Base-by-base conservation (phyloP, 192 early-diverging fungal genomes). In the Podila epicladia region DNA sequence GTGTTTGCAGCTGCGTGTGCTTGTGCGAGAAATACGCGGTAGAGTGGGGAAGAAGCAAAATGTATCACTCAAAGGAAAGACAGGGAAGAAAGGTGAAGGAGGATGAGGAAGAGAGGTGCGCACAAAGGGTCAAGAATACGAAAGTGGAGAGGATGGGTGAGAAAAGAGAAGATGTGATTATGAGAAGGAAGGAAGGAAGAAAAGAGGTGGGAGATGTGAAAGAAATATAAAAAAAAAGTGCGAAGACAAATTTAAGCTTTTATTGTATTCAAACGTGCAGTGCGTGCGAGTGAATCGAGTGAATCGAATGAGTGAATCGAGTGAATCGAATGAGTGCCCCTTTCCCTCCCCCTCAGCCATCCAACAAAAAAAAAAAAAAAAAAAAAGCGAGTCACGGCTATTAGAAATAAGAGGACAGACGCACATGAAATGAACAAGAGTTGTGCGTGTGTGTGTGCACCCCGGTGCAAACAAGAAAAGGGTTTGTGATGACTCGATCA, bases 131-230 rank as follows among this genome's bases (percentile, higher is more conserved):
- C 9, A 37, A 37, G 48, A 9, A 32, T 50, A 61, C 7, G 64
- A 62, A 35, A 13, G 41, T n/a, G 20, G 64, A 48, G 35, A 50
- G 35, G 64, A 65, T 31, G 64, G 19, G 35, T 33, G 50, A 64
- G 20, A 20, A 29, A 57, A 28, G 37, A 53, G 7, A 35, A 5
- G 62, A 37, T 22, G 33, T 20, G n/a, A 55, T 20, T 29, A 32
- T 32, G 38, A 26, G 22, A 37, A 35, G 60, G n/a, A 24, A 58
- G 20, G 24, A 45, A 49, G 17, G 19, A 59, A 58, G 45, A 15
- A 55, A 50, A 32, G 24, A 51, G 60, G 17, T 3, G 45, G n/a
- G 35, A 74, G 31, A 28, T n/a, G 62, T 57, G 41, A 51, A 26
- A 64, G 35, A 57, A 35, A 60, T 8, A 9, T 8, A 9, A 50